These are phyloP conservation scores for Onygena corvina DNA, from an alignment of 2,329 filamentous ascomycete genomes.

Conservation along the genomic window DNA sequence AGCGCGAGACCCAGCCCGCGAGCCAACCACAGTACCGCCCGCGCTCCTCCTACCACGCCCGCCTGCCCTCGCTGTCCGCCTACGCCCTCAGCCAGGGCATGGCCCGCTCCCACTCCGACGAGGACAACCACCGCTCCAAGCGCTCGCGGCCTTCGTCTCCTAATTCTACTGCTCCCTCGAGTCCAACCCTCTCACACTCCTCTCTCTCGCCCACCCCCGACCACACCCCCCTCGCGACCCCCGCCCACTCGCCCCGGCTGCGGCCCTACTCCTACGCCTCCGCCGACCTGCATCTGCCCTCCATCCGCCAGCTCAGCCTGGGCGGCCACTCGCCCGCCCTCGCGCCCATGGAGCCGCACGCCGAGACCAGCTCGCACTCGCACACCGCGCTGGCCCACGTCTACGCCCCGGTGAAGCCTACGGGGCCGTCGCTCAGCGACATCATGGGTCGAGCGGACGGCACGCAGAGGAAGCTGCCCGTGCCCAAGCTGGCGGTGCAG, in stretches of 20 bases:
- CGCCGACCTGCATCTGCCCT: slow-evolving; percentile 68
- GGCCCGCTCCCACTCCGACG: slow-evolving; percentile 55
- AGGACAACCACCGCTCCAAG: slow-evolving; percentile 64
- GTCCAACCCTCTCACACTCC: slow-evolving; percentile 91
- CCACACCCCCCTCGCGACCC: slow-evolving; percentile 95
- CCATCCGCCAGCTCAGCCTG: slow-evolving; percentile 61
- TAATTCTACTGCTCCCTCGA: slow-evolving; percentile 89
- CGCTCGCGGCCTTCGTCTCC: slow-evolving; percentile 86
- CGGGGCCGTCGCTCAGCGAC: slow-evolving; percentile 70
- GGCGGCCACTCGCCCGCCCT: slow-evolving; percentile 53
- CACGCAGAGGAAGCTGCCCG: slow-evolving; percentile 77
- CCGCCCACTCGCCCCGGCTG: slow-evolving; percentile 84
- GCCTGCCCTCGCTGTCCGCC: slow-evolving; percentile 64
- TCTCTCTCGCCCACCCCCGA: slow-evolving; percentile 91
- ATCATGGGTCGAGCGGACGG: slow-evolving; percentile 86
- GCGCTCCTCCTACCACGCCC: slow-evolving; percentile 37
- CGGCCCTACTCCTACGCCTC: slow-evolving; percentile 52
- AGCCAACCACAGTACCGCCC: slow-evolving; percentile 20
- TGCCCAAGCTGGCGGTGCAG: slow-evolving; percentile 75
- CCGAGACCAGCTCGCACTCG: slow-evolving; percentile 39
- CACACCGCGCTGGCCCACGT: slow-evolving; percentile 21
- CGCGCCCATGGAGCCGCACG: slow-evolving; percentile 57
- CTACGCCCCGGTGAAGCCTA: slow-evolving; percentile 37
- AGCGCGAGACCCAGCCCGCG: slow-evolving; percentile 45
- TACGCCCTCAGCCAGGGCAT: slow-evolving; percentile 69